Base-by-base conservation (phyloP, 2,329 filamentous ascomycete species). In the Helotiales sp. region DNA sequence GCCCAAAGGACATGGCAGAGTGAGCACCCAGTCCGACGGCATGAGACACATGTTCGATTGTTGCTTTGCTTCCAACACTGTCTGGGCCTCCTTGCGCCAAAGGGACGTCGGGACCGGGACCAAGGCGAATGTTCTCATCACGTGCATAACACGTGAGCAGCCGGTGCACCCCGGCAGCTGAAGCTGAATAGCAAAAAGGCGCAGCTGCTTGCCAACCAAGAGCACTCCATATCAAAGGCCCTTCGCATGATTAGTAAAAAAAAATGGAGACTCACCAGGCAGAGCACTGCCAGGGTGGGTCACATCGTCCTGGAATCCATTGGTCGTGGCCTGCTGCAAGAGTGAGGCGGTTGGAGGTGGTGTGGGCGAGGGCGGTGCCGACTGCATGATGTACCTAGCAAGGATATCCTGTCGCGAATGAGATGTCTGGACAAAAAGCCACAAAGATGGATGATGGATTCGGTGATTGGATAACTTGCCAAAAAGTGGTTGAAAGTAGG, bases 181-280 rank as follows among this genome's bases (percentile, higher is more conserved):
- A n/a, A n/a, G n/a, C n/a, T n/a, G n/a, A n/a, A n/a, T n/a, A n/a
- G n/a, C n/a, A n/a, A n/a, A n/a, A n/a, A n/a, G n/a, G n/a, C n/a
- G n/a, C n/a, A n/a, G n/a, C 17, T 19, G n/a, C n/a, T 22, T 19
- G n/a, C 17, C n/a, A 8, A 22, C n/a, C 5, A 8, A 5, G n/a
- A 13, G 5, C 6, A 47, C 17, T 17, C 8, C 10, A 44, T 55
- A 46, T 34, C 7, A 17, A 54, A 52, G 54, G 58, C 57, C 57
- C 56, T 19, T n/a, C 17, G 2, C 29, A 1, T 31, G 53, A 22
- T 62, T 59, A 62, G 57, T 62, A 62, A 62, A 60, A 60, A 59
- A 59, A 62, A 62, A 55, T 9, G 5, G 10, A 31, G 9, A 52
- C 55, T 61, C 36, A 59, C 55, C 53, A 22, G 17, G 52, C 59